phyloP scores from a whole-genome alignment of 768 basidiomycete genomes.

The Mycena olivaceomarginata region DNA sequence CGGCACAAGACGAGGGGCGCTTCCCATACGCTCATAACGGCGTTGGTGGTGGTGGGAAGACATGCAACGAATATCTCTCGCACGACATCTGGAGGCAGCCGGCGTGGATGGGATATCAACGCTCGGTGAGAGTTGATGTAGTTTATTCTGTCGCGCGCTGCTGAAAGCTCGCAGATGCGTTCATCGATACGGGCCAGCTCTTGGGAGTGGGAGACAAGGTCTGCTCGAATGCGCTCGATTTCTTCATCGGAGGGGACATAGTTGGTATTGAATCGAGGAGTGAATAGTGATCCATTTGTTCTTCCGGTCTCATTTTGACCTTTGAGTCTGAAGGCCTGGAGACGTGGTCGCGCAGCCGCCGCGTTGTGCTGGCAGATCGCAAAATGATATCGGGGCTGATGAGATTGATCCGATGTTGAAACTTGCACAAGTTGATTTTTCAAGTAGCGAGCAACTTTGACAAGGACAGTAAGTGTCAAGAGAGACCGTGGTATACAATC shows the following conservation, averaged over 20 bases:
- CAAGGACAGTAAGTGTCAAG: too few relatives aligned
- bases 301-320: not conserved
- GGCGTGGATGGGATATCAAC: slow-evolving; percentile 20
- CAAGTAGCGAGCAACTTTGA: too few relatives aligned
- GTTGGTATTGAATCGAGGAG: not conserved
- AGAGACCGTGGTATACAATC: too few relatives aligned
- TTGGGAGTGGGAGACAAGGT: not conserved
- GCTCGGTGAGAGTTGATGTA: not conserved
- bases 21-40: slow-evolving; percentile 7
- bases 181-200: slow-evolving; percentile 16
- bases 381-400: too few relatives aligned
- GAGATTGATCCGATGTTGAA: too few relatives aligned
- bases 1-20: slow-evolving; percentile 19
- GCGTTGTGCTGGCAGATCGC: too few relatives aligned
- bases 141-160: slow-evolving; percentile 3
- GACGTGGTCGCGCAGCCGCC: too few relatives aligned
- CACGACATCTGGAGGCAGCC: slow-evolving; percentile 13
- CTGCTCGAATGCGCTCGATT: not conserved
- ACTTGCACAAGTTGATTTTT: too few relatives aligned
- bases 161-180: slow-evolving; percentile 1
- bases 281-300: slow-evolving; percentile 10
- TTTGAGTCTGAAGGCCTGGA: not conserved
- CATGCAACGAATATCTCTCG: slow-evolving; percentile 2
- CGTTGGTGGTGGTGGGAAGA: slow-evolving; percentile 1
- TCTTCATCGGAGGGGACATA: slow-evolving; percentile 26